Percentiles rank a stretch among this genome's conserved stretches.
phyloP scores from a whole-genome alignment of 352 stramenopile species.

The Phytopythium cucurbitacearum region DNA sequence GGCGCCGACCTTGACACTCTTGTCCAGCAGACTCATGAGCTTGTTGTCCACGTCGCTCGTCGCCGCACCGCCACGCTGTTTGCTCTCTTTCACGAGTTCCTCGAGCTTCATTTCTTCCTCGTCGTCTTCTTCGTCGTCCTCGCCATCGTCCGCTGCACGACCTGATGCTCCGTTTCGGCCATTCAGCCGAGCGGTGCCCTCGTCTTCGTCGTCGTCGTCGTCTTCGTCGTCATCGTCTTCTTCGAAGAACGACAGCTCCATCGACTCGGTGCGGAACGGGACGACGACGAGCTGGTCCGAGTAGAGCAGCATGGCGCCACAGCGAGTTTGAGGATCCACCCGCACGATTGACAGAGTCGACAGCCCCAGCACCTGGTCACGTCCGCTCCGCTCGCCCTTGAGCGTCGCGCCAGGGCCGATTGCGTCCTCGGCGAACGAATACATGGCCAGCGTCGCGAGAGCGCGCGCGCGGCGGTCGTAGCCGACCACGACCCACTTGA shows the following conservation, averaged over 20 bases:
- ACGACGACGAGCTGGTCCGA: constrained; percentile 78
- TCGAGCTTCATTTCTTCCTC: constrained; percentile 78
- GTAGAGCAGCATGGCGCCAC: constrained; percentile 82
- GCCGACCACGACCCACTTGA: constrained; percentile 82
- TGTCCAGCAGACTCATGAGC: constrained; percentile 60
- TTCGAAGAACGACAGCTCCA: constrained; percentile 77
- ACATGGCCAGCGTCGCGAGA: constrained; percentile 74
- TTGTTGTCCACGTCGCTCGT: constrained; percentile 64
- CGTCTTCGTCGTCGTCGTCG: constrained; percentile 55
- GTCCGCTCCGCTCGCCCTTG: constrained; percentile 74
- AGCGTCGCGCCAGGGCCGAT: constrained; percentile 77
- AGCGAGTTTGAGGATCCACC: constrained; percentile 75
- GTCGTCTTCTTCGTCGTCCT: constrained; percentile 75
- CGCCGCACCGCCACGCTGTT: constrained; percentile 35
- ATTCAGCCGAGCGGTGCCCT: constrained; percentile 3
- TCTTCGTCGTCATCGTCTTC: constrained; percentile 74
- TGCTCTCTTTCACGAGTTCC: constrained; percentile 70
- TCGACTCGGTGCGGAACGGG: constrained; percentile 73
- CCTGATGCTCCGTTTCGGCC: constrained; percentile 2
- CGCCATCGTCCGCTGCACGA: constrained; percentile 5
- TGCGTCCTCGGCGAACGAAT: constrained; percentile 73
- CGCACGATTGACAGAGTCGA: constrained; percentile 41
- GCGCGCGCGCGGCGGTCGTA: constrained; percentile 47
- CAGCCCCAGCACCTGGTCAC: constrained; percentile 68
- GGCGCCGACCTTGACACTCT: constrained; percentile 75